Base-by-base conservation (phyloP, 305 asterid genomes). In the Solanum hybrid region DNA sequence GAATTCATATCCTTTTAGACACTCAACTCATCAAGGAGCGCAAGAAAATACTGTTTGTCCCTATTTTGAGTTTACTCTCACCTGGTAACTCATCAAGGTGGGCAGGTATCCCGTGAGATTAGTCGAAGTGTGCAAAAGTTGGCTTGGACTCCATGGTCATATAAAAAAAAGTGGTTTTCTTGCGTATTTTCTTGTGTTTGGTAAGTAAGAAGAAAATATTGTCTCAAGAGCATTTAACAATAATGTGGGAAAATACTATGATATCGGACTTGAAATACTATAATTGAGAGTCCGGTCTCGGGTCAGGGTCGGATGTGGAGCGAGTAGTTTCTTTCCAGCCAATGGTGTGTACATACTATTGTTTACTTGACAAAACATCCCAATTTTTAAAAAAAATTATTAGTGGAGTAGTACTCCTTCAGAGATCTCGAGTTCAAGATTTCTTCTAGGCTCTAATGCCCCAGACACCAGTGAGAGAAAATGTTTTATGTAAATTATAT, bases 1-100 rank as follows among this genome's bases (percentile, higher is more conserved):
- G 22, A 32, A 31, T 45, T 31, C 20, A 14, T 26, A 6, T 38
- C 86, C 12, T 37, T 36, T 37, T 3, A 26, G 26, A 41, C 2
- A 41, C 36, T 27, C 0, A 0, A 41, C 24, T 83, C 27, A 41
- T 45, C 73, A 83, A 83, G 10, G 20, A 51, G 20, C 22, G 10
- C n/a, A 36, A 22, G 5, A 2, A 51, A 84, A 17, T 45, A 2
- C 3, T 17, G 6, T 5, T 27, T 17, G 39, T 45, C 38, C 75
- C 39, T 17, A 26, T 41, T 82, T 39, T 82, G n/a, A 15, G 72
- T 82, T 83, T 13, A n/a, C 32, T 79, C 87, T 79, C 22, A 76
- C 39, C 24, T 45, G 8, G 61, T 45, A 45, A 41, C 57, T 41
- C 57, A 39, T 32, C 33, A 32, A 33, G 34, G 34, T 33, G 34